Evolutionary conservation across 306 rosid species (phyloP).

Genomic region (Prunus padus): DNA sequence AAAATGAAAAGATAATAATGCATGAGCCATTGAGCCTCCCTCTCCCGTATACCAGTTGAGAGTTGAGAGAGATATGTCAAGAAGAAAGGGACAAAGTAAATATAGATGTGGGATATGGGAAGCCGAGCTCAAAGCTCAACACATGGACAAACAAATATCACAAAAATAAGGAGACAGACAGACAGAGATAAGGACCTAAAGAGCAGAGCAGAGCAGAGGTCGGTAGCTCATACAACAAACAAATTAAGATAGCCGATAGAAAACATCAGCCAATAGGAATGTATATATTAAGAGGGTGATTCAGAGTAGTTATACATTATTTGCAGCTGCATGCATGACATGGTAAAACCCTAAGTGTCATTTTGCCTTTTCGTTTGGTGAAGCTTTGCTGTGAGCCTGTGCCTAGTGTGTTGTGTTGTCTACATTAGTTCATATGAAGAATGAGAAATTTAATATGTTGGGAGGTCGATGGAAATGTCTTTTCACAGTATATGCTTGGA

Average conservation of each 20-base stretch:
- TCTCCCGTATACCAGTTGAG: background rate
- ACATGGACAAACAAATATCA: conserved; percentile 13
- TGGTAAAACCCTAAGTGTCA: conserved; percentile 42
- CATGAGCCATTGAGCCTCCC: background rate
- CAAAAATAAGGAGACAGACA: conserved; percentile 21
- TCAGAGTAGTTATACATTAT: background rate
- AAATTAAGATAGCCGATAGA: background rate
- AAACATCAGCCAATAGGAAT: background rate
- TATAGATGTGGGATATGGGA: conserved; percentile 12
- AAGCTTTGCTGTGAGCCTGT: too few relatives aligned
- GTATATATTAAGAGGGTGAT: conserved; percentile 11
- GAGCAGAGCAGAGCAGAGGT: background rate
- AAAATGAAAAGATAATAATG: conserved; percentile 29
- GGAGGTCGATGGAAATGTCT: conserved; percentile 29
- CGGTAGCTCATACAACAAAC: background rate
- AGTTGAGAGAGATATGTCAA: conserved; percentile 49
- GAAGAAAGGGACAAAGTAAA: conserved; percentile 45
- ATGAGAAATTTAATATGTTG: conserved; percentile 14
- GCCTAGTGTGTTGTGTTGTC: background rate
- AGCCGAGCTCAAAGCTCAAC: background rate
- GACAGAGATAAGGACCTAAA: conserved; percentile 26
- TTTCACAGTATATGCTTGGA: conserved; percentile 43
- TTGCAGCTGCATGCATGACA: conserved; percentile 16
- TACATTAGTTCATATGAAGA: conserved; percentile 15
- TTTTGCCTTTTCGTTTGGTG: conserved; percentile 37